These are phyloP conservation scores for Aspergillus sp. DNA, from an alignment of 2,329 filamentous ascomycete species.

Conservation along the genomic window DNA sequence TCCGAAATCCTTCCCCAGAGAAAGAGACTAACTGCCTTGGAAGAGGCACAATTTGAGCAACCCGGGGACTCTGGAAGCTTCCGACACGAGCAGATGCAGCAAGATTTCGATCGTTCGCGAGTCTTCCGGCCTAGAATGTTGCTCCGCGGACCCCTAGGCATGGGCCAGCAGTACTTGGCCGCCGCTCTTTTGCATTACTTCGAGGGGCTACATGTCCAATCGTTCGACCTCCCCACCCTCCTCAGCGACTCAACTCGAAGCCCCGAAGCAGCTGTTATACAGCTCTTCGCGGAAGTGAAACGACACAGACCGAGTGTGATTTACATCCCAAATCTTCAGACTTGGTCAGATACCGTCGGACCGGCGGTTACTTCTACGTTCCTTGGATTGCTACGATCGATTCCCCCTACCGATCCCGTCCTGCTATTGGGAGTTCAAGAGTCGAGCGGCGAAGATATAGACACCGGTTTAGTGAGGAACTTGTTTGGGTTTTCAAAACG, in stretches of 20 bases:
- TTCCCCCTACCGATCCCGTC: constrained; percentile 88
- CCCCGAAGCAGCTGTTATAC: constrained; percentile 83
- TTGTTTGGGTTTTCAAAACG: constrained; percentile 83
- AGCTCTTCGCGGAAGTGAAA: constrained; percentile 87
- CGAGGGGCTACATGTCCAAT: constrained; percentile 91
- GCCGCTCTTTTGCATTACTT: constrained; percentile 85
- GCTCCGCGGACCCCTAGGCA: constrained; percentile 77
- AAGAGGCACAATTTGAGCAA: constrained; percentile 91
- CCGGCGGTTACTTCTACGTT: constrained; percentile 72
- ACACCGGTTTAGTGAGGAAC: constrained; percentile 65
- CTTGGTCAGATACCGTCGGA: constrained; percentile 76
- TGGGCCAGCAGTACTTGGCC: constrained; percentile 90
- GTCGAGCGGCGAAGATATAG: constrained; percentile 60
- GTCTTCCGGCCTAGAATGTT: constrained; percentile 87
- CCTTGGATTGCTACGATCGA: constrained; percentile 72
- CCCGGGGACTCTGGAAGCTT: constrained; percentile 82
- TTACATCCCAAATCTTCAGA: constrained; percentile 85
- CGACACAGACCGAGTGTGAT: constrained; percentile 95
- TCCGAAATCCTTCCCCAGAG: constrained; percentile 78
- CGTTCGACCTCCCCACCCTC: constrained; percentile 85
- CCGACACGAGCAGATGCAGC: constrained; percentile 71
- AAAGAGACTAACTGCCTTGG: constrained; percentile 82
- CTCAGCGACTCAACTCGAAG: constrained; percentile 78
- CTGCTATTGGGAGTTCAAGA: constrained; percentile 85
- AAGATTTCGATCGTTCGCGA: constrained; percentile 81